Percentiles rank a stretch among this genome's conserved stretches.
phyloP scores from a whole-genome alignment of 495 filamentous ascomycete genomes.

The Clavariopsis aquatica region DNA sequence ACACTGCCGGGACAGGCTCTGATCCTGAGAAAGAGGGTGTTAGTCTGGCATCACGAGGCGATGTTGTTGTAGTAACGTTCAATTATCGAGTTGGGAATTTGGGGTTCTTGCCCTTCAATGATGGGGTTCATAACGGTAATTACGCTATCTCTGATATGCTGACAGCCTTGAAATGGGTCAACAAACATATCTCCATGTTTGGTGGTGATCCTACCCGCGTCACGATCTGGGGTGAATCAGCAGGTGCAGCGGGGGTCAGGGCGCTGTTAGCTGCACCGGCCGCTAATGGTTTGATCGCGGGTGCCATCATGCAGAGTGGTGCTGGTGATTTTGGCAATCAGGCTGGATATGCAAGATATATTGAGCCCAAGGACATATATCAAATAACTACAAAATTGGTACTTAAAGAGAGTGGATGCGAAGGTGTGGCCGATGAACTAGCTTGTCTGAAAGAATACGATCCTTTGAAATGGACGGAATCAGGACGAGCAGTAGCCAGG shows the following conservation, averaged over 20 bases:
- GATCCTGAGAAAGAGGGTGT: conserved; percentile 48
- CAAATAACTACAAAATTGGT: conserved; percentile 21
- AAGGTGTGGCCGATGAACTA: conserved; percentile 22
- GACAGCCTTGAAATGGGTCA: conserved; percentile 35
- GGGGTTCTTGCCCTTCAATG: conserved; percentile 35
- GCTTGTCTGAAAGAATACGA: conserved; percentile 34
- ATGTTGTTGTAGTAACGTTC: conserved; percentile 49
- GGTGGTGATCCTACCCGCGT: conserved; percentile 38
- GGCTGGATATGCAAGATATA: conserved; percentile 6
- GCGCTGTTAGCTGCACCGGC: conserved; percentile 32
- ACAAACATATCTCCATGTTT: conserved; percentile 35
- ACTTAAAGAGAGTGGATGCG: conserved; percentile 34
- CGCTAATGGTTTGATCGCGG: conserved; percentile 20
- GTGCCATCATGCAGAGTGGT: conserved; percentile 36
- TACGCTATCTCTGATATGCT: conserved; percentile 36
- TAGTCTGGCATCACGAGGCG: conserved; percentile 50
- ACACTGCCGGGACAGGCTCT: conserved; percentile 43
- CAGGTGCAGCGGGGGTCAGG: conserved; percentile 48
- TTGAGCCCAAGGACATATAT: conserved; percentile 16
- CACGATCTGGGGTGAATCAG: conserved; percentile 46
- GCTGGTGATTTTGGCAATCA: background rate
- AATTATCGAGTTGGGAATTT: conserved; percentile 35
- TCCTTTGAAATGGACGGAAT: conserved; percentile 20
- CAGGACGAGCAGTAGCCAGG: background rate
- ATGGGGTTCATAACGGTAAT: conserved; percentile 37